Base-by-base conservation (phyloP, 805 yeast species). In the Yarrowia deformans region DNA sequence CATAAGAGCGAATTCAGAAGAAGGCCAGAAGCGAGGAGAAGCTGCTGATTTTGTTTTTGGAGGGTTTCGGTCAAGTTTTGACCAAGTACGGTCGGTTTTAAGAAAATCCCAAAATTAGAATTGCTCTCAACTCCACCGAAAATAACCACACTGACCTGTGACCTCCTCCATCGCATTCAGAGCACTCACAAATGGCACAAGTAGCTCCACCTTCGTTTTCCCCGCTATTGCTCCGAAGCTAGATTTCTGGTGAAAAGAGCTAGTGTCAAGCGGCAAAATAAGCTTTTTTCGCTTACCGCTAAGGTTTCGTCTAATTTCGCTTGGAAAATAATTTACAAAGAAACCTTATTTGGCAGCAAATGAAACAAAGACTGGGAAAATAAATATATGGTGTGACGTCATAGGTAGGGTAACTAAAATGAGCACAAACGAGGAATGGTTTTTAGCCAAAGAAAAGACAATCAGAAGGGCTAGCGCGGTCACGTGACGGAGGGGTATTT, bases 181-280 rank as follows among this genome's bases (percentile, higher is more conserved):
- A 9, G 3, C 40, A 39, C 40, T 13, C 40, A 12, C 40, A 39
- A 12, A 16, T 40, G 12, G 34, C 40, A 12, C 40, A 39, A 12
- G 40, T 40, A 19, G 34, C n/a, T 8, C 50, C 9, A 23, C n/a
- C 50, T 8, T n/a, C 34, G 5, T 8, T 16, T 50, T 34, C 58
- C 58, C 58, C 58, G 58, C 58, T 52, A 37, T 37, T 32, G 43
- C 58, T 35, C 58, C 58, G 58, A 18, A 52, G 32, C 58, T 52
- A 50, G 32, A 13, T 42, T 40, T 40, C 16, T 39, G 16, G n/a
- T 1, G 3, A n/a, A 43, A 43, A 23, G 10, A n/a, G 46, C 46
- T 49, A 23, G 32, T 32, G 13, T 3, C 50, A 46, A 23, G 34
- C 32, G 32, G 50, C 34, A 19, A 46, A 46, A 12, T 46, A 43